phyloP scores from a whole-genome alignment of 108 stramenopile genomes.

The Fragilariopsis cylindrus region DNA sequence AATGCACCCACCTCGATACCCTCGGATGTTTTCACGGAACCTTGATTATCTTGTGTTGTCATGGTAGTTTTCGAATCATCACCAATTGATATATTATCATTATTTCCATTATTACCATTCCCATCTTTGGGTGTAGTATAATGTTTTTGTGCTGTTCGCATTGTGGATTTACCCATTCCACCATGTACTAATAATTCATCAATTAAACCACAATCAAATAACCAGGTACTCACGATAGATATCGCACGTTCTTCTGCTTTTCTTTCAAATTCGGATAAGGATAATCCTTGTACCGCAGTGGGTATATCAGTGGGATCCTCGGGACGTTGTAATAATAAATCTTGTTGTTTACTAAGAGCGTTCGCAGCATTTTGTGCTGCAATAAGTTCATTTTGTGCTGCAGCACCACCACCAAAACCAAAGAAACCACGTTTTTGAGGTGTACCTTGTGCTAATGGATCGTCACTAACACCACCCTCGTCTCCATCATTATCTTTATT shows the following conservation, averaged over 20 bases:
- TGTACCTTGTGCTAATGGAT: background rate
- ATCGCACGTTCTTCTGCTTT: conserved; percentile 86
- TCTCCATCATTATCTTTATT: conserved; percentile 20
- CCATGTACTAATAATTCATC: conserved; percentile 83
- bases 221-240: conserved; percentile 79
- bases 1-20: conserved; percentile 72
- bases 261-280: conserved; percentile 75
- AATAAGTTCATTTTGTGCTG: too few species aligned
- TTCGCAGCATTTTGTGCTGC: background rate
- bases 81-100: background rate
- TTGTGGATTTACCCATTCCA: conserved; percentile 35
- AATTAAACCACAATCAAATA: conserved; percentile 86
- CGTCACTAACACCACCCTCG: background rate
- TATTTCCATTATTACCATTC: background rate
- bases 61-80: conserved; percentile 15
- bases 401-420: conserved; percentile 4
- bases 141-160: conserved; percentile 7
- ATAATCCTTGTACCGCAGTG: conserved; percentile 69
- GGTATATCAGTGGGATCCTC: conserved; percentile 78
- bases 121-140: background rate
- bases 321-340: conserved; percentile 61
- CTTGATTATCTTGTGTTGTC: background rate
- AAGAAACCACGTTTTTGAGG: background rate
- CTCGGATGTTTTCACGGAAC: conserved; percentile 37
- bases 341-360: background rate